Conservation (phyloP, 768 basidiomycete species). For the Boletus bicolor region DNA sequence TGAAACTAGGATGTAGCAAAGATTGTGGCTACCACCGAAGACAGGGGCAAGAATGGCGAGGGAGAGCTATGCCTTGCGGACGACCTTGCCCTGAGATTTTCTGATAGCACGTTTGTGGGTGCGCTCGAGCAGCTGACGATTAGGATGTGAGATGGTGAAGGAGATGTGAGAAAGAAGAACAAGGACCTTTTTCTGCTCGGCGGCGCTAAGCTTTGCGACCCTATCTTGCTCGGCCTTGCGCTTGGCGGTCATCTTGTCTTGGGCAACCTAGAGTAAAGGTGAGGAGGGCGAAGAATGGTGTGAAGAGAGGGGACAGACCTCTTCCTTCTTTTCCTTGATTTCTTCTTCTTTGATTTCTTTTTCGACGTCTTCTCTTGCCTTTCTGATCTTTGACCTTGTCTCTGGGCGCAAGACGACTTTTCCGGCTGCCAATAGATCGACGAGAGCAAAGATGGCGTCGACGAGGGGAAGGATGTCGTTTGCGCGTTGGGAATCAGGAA, state of each 20-base stretch:
- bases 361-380: conserved; percentile 67
- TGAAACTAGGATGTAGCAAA: conserved; percentile 2
- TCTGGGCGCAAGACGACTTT: conserved; percentile 71
- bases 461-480: conserved; percentile 55
- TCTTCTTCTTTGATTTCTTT: conserved; percentile 66
- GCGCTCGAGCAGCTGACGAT: conserved; percentile 58
- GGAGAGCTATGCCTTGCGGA: conserved; percentile 29
- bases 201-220: conserved; percentile 66
- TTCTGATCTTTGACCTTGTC: conserved; percentile 74
- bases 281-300: neutral
- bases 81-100: conserved; percentile 65
- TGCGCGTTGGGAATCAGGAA: conserved; percentile 49
- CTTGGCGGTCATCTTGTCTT: conserved; percentile 71
- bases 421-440: conserved; percentile 55
- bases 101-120: conserved; percentile 70
- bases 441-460: conserved; percentile 65
- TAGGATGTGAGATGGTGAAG: neutral
- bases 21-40: neutral
- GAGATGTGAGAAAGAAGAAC: neutral
- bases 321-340: conserved; percentile 66
- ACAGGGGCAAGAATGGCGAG: neutral
- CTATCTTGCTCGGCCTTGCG: conserved; percentile 71
- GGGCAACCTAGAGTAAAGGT: conserved; percentile 41
- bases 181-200: conserved; percentile 78
- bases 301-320: conserved; percentile 38